Conservation (phyloP, 2,329 filamentous ascomycete species). For the Aspergillus japonicus region DNA sequence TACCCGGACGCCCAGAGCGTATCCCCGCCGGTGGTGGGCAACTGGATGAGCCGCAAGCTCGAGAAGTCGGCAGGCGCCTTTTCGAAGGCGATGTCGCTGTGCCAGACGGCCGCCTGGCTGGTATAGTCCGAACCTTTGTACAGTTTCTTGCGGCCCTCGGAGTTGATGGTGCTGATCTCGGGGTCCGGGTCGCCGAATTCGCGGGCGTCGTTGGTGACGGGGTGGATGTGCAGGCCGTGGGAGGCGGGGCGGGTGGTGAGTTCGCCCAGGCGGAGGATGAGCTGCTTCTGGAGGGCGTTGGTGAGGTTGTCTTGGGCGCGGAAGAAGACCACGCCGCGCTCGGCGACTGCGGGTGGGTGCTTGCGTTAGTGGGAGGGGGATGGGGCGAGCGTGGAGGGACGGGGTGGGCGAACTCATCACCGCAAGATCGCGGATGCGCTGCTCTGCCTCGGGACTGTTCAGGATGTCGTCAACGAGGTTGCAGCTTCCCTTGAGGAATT, state of each 20-base stretch:
- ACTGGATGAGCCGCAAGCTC: conserved; percentile 55
- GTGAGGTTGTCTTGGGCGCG: conserved; percentile 61
- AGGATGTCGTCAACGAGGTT: conserved; percentile 55
- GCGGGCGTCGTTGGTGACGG: conserved; percentile 55
- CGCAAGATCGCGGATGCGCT: conserved; percentile 64
- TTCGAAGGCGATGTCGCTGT: conserved; percentile 66
- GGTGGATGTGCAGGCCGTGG: conserved; percentile 62
- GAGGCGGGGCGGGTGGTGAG: conserved; percentile 58
- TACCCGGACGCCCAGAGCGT: conserved; percentile 15
- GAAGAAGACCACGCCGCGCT: conserved; percentile 70
- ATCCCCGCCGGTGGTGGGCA: conserved; percentile 55
- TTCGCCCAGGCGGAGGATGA: conserved; percentile 60
- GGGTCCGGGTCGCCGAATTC: conserved; percentile 57
- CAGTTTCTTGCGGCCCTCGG: conserved; percentile 53
- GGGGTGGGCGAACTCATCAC: conserved; percentile 57
- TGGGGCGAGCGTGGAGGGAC: neutral
- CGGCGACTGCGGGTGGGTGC: conserved; percentile 56
- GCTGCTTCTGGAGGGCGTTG: conserved; percentile 64
- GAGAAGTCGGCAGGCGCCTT: conserved; percentile 64
- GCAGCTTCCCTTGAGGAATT: conserved; percentile 36
- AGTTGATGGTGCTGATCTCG: conserved; percentile 65
- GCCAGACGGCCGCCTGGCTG: conserved; percentile 47
- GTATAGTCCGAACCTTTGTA: conserved; percentile 20
- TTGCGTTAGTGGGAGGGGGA: neutral
- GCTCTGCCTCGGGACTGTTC: conserved; percentile 60